phyloP scores from a whole-genome alignment of 495 filamentous ascomycete genomes.

The Neurospora sp. region DNA sequence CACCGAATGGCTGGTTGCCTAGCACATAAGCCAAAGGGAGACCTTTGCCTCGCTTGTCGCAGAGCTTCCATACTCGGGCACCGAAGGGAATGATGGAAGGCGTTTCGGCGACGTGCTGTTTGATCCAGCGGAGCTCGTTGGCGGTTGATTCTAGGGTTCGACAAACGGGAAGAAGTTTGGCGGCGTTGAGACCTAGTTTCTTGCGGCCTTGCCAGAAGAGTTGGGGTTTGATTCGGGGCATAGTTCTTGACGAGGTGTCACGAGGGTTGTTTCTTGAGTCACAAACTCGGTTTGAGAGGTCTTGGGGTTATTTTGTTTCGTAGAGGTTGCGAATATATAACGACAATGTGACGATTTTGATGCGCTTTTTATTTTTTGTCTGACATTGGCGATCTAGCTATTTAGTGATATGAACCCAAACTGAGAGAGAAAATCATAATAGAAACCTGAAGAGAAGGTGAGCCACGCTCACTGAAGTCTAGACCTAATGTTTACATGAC shows the following conservation, averaged over 20 bases:
- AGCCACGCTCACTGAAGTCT: neutral
- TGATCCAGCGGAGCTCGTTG: slow-evolving; percentile 83
- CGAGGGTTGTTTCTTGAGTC: neutral
- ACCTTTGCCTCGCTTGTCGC: slow-evolving; percentile 49
- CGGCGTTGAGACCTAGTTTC: slow-evolving; percentile 47
- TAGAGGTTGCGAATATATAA: neutral
- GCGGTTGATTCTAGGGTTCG: slow-evolving; percentile 55
- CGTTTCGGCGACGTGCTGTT: slow-evolving; percentile 37
- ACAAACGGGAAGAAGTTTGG: slow-evolving; percentile 58
- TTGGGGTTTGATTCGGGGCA: slow-evolving; percentile 65
- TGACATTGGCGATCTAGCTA: neutral
- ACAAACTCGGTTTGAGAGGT: neutral
- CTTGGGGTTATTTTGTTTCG: neutral
- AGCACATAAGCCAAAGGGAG: slow-evolving; percentile 83
- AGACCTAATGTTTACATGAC: neutral
- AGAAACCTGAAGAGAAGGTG: neutral
- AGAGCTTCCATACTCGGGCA: slow-evolving; percentile 39
- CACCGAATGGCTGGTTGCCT: slow-evolving; percentile 79
- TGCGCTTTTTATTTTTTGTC: too few species aligned
- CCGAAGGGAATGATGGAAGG: slow-evolving; percentile 6
- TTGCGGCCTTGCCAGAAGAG: slow-evolving; percentile 48
- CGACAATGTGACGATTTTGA: neutral
- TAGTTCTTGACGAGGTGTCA: slow-evolving; percentile 18
- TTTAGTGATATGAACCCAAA: neutral
- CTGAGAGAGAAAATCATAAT: neutral